These are phyloP conservation scores for Eustoma russellianum DNA, from an alignment of 257 asterid species.

Conservation along the genomic window DNA sequence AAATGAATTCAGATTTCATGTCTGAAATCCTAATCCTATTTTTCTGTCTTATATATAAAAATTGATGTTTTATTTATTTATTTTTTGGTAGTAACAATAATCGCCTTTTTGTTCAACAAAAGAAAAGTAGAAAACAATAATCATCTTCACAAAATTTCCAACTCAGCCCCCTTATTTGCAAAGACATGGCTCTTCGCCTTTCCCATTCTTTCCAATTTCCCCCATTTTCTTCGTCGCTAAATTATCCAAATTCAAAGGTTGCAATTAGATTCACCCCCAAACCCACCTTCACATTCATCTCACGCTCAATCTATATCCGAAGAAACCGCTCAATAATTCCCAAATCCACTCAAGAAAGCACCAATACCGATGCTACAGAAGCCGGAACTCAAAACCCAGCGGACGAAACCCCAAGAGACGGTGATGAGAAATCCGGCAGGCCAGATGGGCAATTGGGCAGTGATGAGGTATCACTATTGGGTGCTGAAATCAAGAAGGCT, in stretches of 20 bases:
- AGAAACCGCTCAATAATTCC: conserved; percentile 7
- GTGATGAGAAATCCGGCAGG: not conserved
- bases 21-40: no score
- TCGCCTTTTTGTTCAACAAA: no score
- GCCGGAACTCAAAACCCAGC: conserved; percentile 10
- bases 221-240: conserved; percentile 5
- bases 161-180: not conserved
- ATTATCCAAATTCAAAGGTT: conserved; percentile 18
- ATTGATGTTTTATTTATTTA: no score
- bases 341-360: conserved; percentile 38
- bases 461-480: conserved; percentile 38
- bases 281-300: conserved; percentile 2
- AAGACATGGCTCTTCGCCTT: conserved; percentile 40
- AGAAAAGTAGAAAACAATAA: no score
- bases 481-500: conserved; percentile 60
- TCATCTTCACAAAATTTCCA: not conserved
- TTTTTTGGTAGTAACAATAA: no score
- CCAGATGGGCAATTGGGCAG: not conserved
- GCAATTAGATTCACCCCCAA: conserved; percentile 8
- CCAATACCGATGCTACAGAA: conserved; percentile 12
- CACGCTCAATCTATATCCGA: conserved; percentile 5
- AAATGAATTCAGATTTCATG: no score
- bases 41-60: no score
- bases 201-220: conserved; percentile 22
- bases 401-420: conserved; percentile 4